These are phyloP conservation scores for Tricholoma bakamatsutake DNA, from an alignment of 768 basidiomycete species.

Conservation along the genomic window DNA sequence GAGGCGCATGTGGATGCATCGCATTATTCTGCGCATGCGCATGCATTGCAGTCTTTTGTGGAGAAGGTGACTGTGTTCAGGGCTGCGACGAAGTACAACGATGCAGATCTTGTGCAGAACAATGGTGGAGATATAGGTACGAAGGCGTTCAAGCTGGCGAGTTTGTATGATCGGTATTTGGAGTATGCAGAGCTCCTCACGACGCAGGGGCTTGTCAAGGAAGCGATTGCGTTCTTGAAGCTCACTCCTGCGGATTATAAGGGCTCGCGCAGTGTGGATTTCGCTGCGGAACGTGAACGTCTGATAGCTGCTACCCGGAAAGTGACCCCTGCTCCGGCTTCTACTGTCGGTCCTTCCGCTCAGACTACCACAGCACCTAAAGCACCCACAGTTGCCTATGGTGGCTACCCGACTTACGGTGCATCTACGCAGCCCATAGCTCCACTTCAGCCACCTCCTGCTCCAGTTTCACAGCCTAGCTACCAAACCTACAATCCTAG, in stretches of 20 bases:
- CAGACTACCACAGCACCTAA: constrained; percentile 9
- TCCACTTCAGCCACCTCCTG: constrained; percentile 10
- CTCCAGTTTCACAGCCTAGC: constrained; percentile 7
- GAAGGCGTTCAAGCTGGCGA: constrained; percentile 76
- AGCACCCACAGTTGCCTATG: constrained; percentile 17
- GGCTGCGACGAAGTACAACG: constrained; percentile 73
- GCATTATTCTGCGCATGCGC: constrained; percentile 73
- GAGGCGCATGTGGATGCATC: constrained; percentile 40
- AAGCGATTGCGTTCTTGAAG: constrained; percentile 75
- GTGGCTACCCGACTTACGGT: constrained; percentile 18
- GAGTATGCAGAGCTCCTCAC: constrained; percentile 94
- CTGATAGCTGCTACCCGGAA: constrained; percentile 27
- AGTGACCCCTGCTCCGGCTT: constrained; percentile 12
- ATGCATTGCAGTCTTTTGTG: constrained; percentile 87
- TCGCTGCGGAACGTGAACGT: constrained; percentile 33
- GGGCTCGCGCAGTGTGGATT: constrained; percentile 41
- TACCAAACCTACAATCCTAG: constrained; percentile 9
- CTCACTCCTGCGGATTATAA: constrained; percentile 77
- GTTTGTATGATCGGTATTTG: constrained; percentile 87
- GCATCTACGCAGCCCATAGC: constrained; percentile 11
- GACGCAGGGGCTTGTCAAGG: constrained; percentile 81
- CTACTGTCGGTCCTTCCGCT: constrained; percentile 12
- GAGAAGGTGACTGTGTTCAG: constrained; percentile 97
- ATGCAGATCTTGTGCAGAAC: constrained; percentile 53
- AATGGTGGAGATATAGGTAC: constrained; percentile 36